Percentiles rank a stretch among this genome's conserved stretches.
Evolutionary conservation across 2,329 filamentous ascomycete species (phyloP).

Genomic region (Epichloe baconii): DNA sequence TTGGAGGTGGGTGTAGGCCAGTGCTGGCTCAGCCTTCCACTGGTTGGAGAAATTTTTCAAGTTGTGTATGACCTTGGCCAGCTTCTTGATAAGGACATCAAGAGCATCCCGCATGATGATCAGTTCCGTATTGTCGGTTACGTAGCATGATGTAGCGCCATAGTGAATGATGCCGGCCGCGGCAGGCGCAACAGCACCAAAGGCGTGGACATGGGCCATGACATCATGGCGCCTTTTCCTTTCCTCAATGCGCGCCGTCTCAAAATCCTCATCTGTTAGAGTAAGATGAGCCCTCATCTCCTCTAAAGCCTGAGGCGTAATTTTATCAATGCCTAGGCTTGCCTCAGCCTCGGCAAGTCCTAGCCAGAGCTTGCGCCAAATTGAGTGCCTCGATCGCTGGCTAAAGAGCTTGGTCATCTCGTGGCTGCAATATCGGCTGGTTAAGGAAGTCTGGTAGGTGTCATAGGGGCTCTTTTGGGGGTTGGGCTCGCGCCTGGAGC

Average conservation of each 20-base stretch:
- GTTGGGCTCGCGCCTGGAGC: conserved; percentile 4
- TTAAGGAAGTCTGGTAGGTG: conserved; percentile 51
- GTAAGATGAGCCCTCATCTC: conserved; percentile 62
- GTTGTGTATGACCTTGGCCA: conserved; percentile 68
- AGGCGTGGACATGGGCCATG: conserved; percentile 64
- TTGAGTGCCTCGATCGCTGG: conserved; percentile 58
- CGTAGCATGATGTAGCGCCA: conserved; percentile 27
- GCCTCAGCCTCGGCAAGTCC: conserved; percentile 71
- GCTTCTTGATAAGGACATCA: conserved; percentile 62
- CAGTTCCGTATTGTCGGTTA: conserved; percentile 66
- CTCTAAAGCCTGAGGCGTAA: conserved; percentile 60
- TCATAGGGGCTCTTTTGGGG: conserved; percentile 13
- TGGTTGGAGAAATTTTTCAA: conserved; percentile 58
- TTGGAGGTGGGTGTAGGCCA: conserved; percentile 67
- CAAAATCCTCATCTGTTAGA: conserved; percentile 69
- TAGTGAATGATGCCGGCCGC: conserved; percentile 77
- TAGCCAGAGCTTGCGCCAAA: conserved; percentile 78
- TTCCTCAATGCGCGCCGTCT: conserved; percentile 63
- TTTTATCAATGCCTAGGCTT: conserved; percentile 60
- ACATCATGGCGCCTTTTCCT: conserved; percentile 52
- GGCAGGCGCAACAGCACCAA: conserved; percentile 57
- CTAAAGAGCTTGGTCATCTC: conserved; percentile 76
- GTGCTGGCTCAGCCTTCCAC: conserved; percentile 55
- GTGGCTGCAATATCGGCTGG: conserved; percentile 56
- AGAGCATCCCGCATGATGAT: conserved; percentile 54